Percentiles rank a stretch among this genome's conserved stretches.
Conservation (phyloP, 441 rosid species). For the Arabidopsis hybrid region DNA sequence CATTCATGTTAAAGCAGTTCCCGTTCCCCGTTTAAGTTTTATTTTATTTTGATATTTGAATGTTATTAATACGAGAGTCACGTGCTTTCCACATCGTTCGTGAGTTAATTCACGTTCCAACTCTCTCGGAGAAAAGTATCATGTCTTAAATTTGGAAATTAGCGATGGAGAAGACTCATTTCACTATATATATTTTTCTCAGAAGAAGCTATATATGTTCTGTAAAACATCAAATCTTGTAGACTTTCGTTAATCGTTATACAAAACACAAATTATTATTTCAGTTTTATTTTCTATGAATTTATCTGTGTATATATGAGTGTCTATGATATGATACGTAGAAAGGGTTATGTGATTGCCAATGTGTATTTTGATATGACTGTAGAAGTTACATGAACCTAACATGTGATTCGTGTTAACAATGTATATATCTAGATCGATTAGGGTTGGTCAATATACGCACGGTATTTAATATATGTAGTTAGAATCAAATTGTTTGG, state of each 20-base stretch:
- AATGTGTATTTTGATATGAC: conserved; percentile 1
- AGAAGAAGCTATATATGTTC: background rate
- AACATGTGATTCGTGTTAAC: conserved; percentile 5
- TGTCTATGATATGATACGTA: background rate
- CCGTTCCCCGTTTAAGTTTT: background rate
- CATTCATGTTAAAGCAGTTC: background rate
- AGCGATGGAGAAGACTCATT: background rate
- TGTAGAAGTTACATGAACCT: conserved; percentile 16
- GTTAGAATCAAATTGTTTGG: conserved; percentile 12
- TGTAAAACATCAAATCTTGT: background rate
- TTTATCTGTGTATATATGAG: background rate
- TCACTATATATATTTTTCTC: background rate
- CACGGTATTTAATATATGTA: conserved; percentile 4
- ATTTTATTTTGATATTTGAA: too few relatives aligned
- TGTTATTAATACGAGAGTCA: background rate
- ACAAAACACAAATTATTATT: background rate
- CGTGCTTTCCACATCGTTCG: background rate
- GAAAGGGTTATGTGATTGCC: background rate
- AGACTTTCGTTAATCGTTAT: background rate
- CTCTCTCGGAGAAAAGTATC: background rate
- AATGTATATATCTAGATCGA: conserved; percentile 14
- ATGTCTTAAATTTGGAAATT: background rate
- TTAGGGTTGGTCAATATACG: conserved; percentile 7
- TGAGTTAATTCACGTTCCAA: background rate
- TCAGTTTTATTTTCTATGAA: background rate